Percentiles rank a stretch among this genome's conserved stretches.
Evolutionary conservation across 768 basidiomycete genomes (phyloP).

Genomic region (Amanita fuliginea): DNA sequence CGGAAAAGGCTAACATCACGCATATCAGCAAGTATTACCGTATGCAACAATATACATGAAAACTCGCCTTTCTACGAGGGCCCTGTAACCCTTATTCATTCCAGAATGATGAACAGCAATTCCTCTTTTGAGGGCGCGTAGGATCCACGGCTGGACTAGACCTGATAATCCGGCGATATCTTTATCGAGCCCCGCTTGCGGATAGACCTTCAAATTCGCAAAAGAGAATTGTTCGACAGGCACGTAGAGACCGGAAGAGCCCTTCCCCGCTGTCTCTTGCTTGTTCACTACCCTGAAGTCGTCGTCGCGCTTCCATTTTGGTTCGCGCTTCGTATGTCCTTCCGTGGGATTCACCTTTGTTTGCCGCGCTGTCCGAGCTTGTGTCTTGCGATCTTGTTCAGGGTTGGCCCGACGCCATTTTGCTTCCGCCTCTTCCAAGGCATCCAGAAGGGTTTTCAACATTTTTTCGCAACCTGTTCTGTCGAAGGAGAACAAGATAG

Average conservation of each 20-base stretch:
- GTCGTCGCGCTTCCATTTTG: conserved; percentile 24
- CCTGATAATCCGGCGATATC: conserved; percentile 29
- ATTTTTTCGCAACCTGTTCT: conserved; percentile 47
- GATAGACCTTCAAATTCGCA: conserved; percentile 31
- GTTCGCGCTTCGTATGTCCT: conserved; percentile 30
- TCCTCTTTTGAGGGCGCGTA: conserved; percentile 40
- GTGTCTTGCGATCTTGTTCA: conserved; percentile 39
- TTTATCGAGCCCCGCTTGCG: conserved; percentile 34
- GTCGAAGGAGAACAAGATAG: conserved; percentile 60
- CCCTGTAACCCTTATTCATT: conserved; percentile 45
- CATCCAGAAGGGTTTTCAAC: conserved; percentile 23
- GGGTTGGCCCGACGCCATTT: conserved; percentile 35
- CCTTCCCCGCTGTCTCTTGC: conserved; percentile 32
- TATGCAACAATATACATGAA: conserved; percentile 40
- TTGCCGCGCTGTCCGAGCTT: conserved; percentile 39
- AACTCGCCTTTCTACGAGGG: conserved; percentile 12
- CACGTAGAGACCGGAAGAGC: conserved; percentile 44
- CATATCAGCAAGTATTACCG: neutral
- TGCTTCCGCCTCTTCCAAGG: conserved; percentile 32
- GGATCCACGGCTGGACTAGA: conserved; percentile 29
- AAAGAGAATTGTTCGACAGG: conserved; percentile 55
- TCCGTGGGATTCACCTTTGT: conserved; percentile 27
- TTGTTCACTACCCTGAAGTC: conserved; percentile 7
- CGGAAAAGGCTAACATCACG: conserved; percentile 39
- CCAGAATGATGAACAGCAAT: conserved; percentile 64